phyloP scores from a whole-genome alignment of 495 filamentous ascomycete genomes.

The Penicillium arizonense region DNA sequence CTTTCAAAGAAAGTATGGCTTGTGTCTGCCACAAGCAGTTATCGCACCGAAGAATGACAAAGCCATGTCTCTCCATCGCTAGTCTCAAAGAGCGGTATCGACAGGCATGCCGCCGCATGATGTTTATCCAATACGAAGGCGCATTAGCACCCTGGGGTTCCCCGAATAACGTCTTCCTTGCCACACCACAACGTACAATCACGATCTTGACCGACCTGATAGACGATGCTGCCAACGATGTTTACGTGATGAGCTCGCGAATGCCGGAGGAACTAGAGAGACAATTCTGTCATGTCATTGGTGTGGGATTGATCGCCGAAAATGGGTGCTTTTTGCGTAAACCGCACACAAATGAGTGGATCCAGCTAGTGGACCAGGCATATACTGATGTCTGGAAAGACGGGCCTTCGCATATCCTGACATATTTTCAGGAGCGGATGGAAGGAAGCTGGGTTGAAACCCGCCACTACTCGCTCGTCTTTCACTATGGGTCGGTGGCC shows the following conservation, averaged over 20 bases:
- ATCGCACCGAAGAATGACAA: constrained; percentile 73
- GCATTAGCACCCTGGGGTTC: constrained; percentile 84
- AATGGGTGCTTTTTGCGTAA: constrained; percentile 87
- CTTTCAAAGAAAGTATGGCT: constrained; percentile 64
- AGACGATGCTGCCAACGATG: constrained; percentile 72
- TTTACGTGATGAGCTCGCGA: constrained; percentile 92
- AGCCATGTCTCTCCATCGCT: constrained; percentile 76
- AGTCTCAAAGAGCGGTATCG: constrained; percentile 63
- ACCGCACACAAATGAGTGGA: constrained; percentile 65
- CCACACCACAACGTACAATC: constrained; percentile 78
- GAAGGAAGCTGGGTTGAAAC: constrained; percentile 85
- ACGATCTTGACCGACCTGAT: constrained; percentile 77
- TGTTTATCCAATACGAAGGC: constrained; percentile 90
- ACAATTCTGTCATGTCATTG: constrained; percentile 73
- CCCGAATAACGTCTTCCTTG: constrained; percentile 75
- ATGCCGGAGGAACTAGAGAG: constrained; percentile 83
- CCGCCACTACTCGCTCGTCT: constrained; percentile 79
- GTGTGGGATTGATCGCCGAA: constrained; percentile 84
- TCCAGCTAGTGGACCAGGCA: constrained; percentile 65
- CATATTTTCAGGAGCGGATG: constrained; percentile 84
- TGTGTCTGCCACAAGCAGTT: constrained; percentile 79
- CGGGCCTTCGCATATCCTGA: constrained; percentile 69
- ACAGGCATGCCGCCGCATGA: constrained; percentile 62
- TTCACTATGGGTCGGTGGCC: constrained; percentile 81
- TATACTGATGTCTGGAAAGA: constrained; percentile 73